Conservation (phyloP, 768 basidiomycete species). For the Nevesoporus exiguus region DNA sequence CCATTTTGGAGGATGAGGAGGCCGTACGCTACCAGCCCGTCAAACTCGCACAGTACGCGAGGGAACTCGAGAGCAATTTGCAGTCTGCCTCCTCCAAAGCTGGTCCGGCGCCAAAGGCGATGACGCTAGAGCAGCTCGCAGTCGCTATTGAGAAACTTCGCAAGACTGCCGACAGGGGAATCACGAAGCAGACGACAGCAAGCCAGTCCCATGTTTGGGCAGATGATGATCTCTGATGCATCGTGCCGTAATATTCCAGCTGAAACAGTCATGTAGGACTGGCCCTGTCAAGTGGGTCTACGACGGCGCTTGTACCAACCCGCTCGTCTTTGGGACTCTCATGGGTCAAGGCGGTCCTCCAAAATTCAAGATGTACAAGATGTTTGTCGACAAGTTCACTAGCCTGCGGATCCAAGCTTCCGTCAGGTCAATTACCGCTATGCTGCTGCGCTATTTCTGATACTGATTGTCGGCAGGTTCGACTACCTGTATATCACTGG, state of each 20-base stretch:
- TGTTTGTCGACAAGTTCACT: conserved; percentile 35
- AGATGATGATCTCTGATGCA: not conserved
- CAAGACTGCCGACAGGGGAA: conserved; percentile 45
- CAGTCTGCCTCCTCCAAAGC: conserved; percentile 14
- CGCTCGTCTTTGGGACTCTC: conserved; percentile 45
- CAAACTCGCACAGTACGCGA: conserved; percentile 34
- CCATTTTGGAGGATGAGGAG: conserved; percentile 35
- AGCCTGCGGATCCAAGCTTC: conserved; percentile 28
- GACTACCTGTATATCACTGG: conserved; percentile 37
- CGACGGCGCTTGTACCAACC: conserved; percentile 48
- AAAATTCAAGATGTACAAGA: conserved; percentile 49
- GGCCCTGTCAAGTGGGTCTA: conserved; percentile 48
- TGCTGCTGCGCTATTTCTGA: not conserved
- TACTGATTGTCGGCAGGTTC: conserved; percentile 33
- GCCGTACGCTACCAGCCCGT: conserved; percentile 28
- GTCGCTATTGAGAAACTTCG: conserved; percentile 43
- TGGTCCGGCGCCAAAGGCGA: conserved; percentile 25
- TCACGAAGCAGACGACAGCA: conserved; percentile 49
- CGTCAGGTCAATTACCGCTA: conserved; percentile 32
- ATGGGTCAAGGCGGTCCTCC: conserved; percentile 43
- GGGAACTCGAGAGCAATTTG: conserved; percentile 29
- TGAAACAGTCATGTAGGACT: conserved; percentile 48
- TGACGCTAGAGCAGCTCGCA: conserved; percentile 38
- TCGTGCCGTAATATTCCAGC: conserved; percentile 31
- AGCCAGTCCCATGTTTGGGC: not conserved